phyloP scores from a whole-genome alignment of 169 alveolate genomes.

The Plasmodium reichenowi region DNA sequence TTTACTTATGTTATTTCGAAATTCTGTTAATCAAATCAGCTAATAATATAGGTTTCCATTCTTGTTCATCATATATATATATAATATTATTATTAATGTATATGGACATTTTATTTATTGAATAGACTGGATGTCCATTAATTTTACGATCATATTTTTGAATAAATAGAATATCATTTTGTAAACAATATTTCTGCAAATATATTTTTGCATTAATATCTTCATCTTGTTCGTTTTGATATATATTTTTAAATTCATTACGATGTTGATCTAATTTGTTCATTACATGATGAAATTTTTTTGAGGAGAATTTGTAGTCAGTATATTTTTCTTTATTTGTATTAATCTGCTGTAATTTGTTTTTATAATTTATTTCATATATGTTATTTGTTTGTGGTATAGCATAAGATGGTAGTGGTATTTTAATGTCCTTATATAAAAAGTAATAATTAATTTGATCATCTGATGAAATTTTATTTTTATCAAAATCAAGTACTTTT shows the following conservation, averaged over 20 bases:
- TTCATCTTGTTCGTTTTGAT: conserved; percentile 50
- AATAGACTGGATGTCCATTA: conserved; percentile 51
- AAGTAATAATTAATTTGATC: conserved; percentile 49
- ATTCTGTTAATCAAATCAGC: conserved; percentile 25
- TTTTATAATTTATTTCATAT: conserved; percentile 34
- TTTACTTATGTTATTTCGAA: conserved; percentile 4
- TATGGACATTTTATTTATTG: conserved; percentile 61
- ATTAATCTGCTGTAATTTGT: conserved; percentile 9
- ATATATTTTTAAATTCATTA: conserved; percentile 20
- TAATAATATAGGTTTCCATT: conserved; percentile 65
- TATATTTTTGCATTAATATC: conserved; percentile 51
- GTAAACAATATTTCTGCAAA: conserved; percentile 43
- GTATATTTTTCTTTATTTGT: conserved; percentile 10
- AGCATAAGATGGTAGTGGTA: conserved; percentile 68
- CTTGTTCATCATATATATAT: conserved; percentile 36
- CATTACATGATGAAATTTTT: conserved; percentile 43
- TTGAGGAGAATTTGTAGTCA: conserved; percentile 30
- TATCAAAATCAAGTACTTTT: conserved; percentile 60
- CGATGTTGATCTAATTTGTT: conserved; percentile 55
- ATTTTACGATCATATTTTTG: conserved; percentile 69
- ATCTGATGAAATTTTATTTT: conserved; percentile 44
- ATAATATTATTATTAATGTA: conserved; percentile 65
- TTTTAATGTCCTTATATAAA: conserved; percentile 65
- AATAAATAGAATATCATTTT: conserved; percentile 50
- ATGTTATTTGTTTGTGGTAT: conserved; percentile 43